phyloP scores from a whole-genome alignment of 75 land plant genomes.

The Gnetum montanum region DNA sequence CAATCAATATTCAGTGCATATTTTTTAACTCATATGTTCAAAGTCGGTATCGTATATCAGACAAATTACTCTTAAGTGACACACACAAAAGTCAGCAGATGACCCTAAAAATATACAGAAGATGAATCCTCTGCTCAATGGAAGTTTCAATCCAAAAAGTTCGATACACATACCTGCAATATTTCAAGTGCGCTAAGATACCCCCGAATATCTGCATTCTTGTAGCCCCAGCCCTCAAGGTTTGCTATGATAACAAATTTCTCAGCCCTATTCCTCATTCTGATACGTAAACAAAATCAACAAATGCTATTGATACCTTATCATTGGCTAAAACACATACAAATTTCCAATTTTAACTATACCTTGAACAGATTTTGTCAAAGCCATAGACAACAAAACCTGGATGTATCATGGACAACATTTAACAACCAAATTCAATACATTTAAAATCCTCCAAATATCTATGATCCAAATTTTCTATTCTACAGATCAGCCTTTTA shows the following conservation, averaged over 20 bases:
- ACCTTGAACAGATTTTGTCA: conserved; percentile 22
- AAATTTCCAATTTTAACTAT: not conserved
- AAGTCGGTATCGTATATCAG: too few relatives aligned
- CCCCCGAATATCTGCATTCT: conserved; percentile 21
- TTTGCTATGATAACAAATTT: conserved; percentile 28
- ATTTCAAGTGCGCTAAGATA: conserved; percentile 17
- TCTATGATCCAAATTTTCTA: too few relatives aligned
- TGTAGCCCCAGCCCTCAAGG: conserved; percentile 19
- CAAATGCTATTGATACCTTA: not conserved
- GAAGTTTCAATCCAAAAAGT: too few relatives aligned
- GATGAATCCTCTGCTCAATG: too few relatives aligned
- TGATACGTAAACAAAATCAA: not conserved
- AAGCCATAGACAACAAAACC: conserved; percentile 24
- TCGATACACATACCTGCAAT: conserved; percentile 34
- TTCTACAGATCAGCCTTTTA: too few relatives aligned
- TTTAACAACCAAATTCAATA: not conserved
- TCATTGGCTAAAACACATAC: not conserved
- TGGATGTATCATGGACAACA: not conserved
- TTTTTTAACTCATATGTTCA: too few relatives aligned
- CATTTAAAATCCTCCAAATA: too few relatives aligned
- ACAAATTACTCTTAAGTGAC: too few relatives aligned
- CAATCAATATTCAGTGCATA: too few relatives aligned
- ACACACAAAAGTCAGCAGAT: too few relatives aligned
- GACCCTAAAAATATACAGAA: too few relatives aligned
- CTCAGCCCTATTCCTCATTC: too few relatives aligned